Conservation (phyloP, 148 eudicot genomes). For the Pouteria glomerata region DNA sequence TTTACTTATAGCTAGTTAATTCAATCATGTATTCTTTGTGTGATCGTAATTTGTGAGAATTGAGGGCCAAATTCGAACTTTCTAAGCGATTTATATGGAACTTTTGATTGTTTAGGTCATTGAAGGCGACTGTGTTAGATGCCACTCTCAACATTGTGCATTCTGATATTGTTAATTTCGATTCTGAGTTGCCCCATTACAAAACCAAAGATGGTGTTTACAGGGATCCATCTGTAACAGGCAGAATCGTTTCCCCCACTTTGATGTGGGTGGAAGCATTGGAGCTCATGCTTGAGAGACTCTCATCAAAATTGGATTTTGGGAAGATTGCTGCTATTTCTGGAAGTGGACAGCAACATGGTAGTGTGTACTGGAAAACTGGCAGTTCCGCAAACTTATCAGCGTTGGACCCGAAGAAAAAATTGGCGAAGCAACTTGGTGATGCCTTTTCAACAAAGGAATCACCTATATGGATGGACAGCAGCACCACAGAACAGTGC, state of each 20-base stretch:
- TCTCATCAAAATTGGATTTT: slow-evolving; percentile 54
- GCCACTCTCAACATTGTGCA: slow-evolving; percentile 47
- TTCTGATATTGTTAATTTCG: slow-evolving; percentile 62
- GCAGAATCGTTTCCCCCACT: slow-evolving; percentile 86
- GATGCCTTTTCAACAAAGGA: slow-evolving; percentile 68
- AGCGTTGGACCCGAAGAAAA: slow-evolving; percentile 53
- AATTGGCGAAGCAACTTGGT: slow-evolving; percentile 52
- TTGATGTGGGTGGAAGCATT: slow-evolving; percentile 93
- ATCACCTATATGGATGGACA: slow-evolving; percentile 96
- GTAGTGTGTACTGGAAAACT: slow-evolving; percentile 89
- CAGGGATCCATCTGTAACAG: slow-evolving; percentile 52
- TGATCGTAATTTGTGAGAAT: background rate
- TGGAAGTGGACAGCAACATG: slow-evolving; percentile 94
- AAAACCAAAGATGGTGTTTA: slow-evolving; percentile 87
- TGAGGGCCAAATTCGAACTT: background rate
- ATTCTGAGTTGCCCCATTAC: slow-evolving; percentile 74
- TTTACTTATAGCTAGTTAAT: background rate
- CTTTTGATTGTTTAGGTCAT: slow-evolving; percentile 44
- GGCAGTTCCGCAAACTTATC: slow-evolving; percentile 51
- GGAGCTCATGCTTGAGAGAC: slow-evolving; percentile 60
- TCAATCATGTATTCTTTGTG: background rate
- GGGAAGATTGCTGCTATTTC: slow-evolving; percentile 67
- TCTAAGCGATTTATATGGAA: background rate
- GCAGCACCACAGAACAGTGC: slow-evolving; percentile 90
- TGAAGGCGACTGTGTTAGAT: slow-evolving; percentile 85